Percentiles rank a stretch among this genome's conserved stretches.
Evolutionary conservation across 108 stramenopile species (phyloP).

Genomic region (Stephanodiscus minutulus): DNA sequence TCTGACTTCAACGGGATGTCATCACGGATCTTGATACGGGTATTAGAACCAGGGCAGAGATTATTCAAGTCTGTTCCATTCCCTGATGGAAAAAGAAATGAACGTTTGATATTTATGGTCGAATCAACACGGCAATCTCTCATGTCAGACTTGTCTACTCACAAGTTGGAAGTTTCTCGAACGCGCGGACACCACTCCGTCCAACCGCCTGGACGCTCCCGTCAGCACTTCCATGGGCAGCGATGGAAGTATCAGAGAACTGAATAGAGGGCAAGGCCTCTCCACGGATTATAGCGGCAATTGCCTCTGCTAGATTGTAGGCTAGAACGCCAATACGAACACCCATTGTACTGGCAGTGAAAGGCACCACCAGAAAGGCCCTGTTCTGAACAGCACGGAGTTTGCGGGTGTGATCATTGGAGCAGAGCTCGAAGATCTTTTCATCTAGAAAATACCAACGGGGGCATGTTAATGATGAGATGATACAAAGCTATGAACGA

Average conservation of each 20-base stretch:
- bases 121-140: too few relatives aligned
- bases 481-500: too few relatives aligned
- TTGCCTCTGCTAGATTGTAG: constrained; percentile 39
- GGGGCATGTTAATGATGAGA: neutral
- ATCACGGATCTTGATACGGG: too few relatives aligned
- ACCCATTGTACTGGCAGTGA: constrained; percentile 27
- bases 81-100: too few relatives aligned
- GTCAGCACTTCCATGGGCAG: too few relatives aligned
- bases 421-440: constrained; percentile 32
- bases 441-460: constrained; percentile 9
- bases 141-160: too few relatives aligned
- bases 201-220: constrained; percentile 6
- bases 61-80: constrained; percentile 20
- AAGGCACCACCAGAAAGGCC: constrained; percentile 20
- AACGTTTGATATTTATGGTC: too few relatives aligned
- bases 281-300: constrained; percentile 11
- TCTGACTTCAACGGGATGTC: too few relatives aligned
- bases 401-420: constrained; percentile 10
- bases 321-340: constrained; percentile 26
- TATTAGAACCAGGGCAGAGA: neutral
- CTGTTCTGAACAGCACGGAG: constrained; percentile 32
- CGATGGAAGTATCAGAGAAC: constrained; percentile 11
- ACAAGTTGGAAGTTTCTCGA: constrained; percentile 14
- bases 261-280: constrained; percentile 24
- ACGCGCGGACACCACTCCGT: constrained; percentile 18